Conservation (phyloP, 345 rosid species). For the Boechera divaricarpa region DNA sequence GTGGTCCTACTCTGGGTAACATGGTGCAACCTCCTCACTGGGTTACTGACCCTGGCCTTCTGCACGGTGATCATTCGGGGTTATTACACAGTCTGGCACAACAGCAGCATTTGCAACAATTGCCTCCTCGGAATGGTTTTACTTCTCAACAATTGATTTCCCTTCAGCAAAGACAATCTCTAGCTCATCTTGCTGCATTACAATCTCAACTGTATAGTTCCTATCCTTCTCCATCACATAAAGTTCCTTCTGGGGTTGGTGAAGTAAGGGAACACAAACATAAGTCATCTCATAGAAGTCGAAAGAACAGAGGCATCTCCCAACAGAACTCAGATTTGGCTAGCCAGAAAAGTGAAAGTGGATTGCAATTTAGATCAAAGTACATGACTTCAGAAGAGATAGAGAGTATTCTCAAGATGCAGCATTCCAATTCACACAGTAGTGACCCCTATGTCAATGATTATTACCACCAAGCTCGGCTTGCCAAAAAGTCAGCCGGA, state of each 20-base stretch:
- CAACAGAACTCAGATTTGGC: constrained; percentile 73
- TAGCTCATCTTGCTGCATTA: constrained; percentile 72
- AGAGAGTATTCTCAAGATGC: constrained; percentile 96
- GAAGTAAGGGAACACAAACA: constrained; percentile 74
- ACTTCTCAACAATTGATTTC: constrained; percentile 64
- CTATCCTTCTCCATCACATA: constrained; percentile 66
- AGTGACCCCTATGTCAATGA: constrained; percentile 88
- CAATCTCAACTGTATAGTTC: constrained; percentile 70
- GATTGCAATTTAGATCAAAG: constrained; percentile 82
- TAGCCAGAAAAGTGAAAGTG: constrained; percentile 85
- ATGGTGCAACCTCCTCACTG: constrained; percentile 69
- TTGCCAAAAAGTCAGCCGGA: constrained; percentile 64
- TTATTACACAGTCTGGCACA: constrained; percentile 69
- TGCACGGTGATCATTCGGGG: constrained; percentile 71
- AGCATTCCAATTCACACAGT: constrained; percentile 83
- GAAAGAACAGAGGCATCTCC: constrained; percentile 63
- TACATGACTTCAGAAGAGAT: constrained; percentile 96
- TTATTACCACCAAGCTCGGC: constrained; percentile 94
- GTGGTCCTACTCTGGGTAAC: constrained; percentile 75
- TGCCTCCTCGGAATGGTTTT: constrained; percentile 71
- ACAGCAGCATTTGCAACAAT: constrained; percentile 60
- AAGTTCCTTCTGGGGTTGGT: constrained; percentile 57
- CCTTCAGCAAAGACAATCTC: constrained; percentile 70
- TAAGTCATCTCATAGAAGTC: constrained; percentile 70
- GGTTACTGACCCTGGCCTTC: constrained; percentile 72